These are phyloP conservation scores for Rutstroemia sp. DNA, from an alignment of 2,329 filamentous ascomycete genomes.

Conservation along the genomic window DNA sequence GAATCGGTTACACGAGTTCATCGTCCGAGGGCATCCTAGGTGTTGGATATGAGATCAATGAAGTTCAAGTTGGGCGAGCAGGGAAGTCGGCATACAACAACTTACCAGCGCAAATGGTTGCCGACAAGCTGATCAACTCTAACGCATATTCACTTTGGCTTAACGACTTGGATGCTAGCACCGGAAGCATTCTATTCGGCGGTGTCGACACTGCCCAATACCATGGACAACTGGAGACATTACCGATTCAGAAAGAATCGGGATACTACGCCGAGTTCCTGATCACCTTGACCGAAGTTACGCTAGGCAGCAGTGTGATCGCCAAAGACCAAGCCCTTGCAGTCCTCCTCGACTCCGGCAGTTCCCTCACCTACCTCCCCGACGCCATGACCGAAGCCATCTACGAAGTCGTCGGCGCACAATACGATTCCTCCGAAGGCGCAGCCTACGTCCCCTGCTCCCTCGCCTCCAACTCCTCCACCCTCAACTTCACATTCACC, in stretches of 20 bases:
- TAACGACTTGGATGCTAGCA: slow-evolving; percentile 59
- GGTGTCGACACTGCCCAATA: slow-evolving; percentile 64
- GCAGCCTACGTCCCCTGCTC: slow-evolving; percentile 56
- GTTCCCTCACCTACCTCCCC: slow-evolving; percentile 60
- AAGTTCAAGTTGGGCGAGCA: slow-evolving; percentile 60
- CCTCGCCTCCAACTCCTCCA: slow-evolving; percentile 35
- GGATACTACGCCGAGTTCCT: slow-evolving; percentile 55
- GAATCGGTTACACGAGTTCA: slow-evolving; percentile 58
- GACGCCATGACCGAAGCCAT: slow-evolving; percentile 45
- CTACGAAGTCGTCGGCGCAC: slow-evolving; percentile 50
- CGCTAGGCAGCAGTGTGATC: slow-evolving; percentile 37
- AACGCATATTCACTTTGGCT: slow-evolving; percentile 70
- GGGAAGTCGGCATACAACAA: slow-evolving; percentile 55
- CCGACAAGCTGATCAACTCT: slow-evolving; percentile 52
- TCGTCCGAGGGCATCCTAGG: slow-evolving; percentile 70
- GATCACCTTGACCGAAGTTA: slow-evolving; percentile 58
- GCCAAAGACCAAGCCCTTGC: slow-evolving; percentile 45
- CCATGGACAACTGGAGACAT: slow-evolving; percentile 51
- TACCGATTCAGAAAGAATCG: slow-evolving; percentile 54
- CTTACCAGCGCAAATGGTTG: slow-evolving; percentile 57
- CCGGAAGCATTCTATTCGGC: slow-evolving; percentile 66
- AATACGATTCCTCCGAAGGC: slow-evolving; percentile 45
- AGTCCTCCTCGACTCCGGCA: slow-evolving; percentile 66
- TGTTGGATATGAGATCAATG: slow-evolving; percentile 74
- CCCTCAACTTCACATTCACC: slow-evolving; percentile 49